phyloP scores from a whole-genome alignment of 2,329 filamentous ascomycete species.

The Ilyonectria robusta region DNA sequence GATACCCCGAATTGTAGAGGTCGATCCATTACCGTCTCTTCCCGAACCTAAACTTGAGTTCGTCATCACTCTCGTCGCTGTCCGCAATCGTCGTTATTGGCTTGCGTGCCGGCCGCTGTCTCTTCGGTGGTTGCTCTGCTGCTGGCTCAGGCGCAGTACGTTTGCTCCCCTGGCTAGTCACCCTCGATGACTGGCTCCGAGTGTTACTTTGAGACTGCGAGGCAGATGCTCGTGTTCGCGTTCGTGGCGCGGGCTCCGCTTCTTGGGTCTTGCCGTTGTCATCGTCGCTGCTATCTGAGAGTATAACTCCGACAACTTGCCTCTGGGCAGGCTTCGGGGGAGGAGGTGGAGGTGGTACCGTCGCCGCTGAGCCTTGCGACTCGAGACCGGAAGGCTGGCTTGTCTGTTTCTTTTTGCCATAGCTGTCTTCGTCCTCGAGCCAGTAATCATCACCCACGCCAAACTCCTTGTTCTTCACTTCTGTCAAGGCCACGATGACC shows the following conservation, averaged over 20 bases:
- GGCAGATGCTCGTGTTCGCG: constrained; percentile 43
- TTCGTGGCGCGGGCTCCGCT: constrained; percentile 24
- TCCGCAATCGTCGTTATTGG: constrained; percentile 53
- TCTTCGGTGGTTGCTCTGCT: constrained; percentile 51
- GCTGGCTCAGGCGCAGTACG: constrained; percentile 51
- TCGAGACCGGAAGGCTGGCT: constrained; percentile 44
- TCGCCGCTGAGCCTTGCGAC: constrained; percentile 28
- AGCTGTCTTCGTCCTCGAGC: constrained; percentile 67
- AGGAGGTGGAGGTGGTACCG: constrained; percentile 22
- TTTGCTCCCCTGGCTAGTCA: constrained; percentile 51
- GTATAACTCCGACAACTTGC: constrained; percentile 44
- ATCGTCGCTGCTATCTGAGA: constrained; percentile 57
- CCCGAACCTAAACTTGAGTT: constrained; percentile 69
- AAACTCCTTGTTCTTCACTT: constrained; percentile 79
- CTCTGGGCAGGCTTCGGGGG: constrained; percentile 31
- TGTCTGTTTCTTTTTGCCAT: constrained; percentile 49
- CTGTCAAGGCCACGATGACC: constrained; percentile 79
- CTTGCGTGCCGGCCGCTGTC: constrained; percentile 52
- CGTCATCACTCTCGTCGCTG: constrained; percentile 68
- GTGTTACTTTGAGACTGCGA: constrained; percentile 50
- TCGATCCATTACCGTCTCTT: constrained; percentile 57
- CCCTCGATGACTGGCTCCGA: constrained; percentile 48
- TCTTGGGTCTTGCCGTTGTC: constrained; percentile 43
- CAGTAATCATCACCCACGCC: constrained; percentile 85
- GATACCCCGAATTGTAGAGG: constrained; percentile 48